These are phyloP conservation scores for Leishmania amazonensis DNA, from an alignment of 208 protist genomes.

Conservation along the genomic window DNA sequence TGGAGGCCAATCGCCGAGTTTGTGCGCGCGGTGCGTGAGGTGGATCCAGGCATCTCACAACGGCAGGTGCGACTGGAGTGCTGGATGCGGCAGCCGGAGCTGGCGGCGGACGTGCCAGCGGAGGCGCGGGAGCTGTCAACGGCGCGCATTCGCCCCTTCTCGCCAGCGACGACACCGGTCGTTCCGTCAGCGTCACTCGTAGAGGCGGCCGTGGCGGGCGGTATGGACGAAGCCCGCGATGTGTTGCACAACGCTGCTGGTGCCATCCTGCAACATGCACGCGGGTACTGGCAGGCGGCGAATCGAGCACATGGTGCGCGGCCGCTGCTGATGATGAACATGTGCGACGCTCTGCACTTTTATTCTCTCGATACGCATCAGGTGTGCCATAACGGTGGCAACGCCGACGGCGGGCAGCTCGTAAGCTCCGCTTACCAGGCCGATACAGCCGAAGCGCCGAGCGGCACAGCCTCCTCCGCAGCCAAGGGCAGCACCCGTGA, in stretches of 20 bases:
- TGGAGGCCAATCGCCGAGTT: conserved; percentile 24
- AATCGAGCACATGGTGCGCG: background rate
- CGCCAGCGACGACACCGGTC: background rate
- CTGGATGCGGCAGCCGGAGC: conserved; percentile 1
- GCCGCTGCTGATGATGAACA: conserved; percentile 7
- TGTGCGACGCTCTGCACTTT: background rate
- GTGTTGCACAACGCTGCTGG: conserved; percentile 10
- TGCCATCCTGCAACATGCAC: conserved; percentile 1
- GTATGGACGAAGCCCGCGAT: background rate
- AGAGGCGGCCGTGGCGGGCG: background rate
- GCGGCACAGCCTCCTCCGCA: background rate
- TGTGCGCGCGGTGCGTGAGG: conserved; percentile 3
- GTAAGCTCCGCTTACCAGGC: background rate
- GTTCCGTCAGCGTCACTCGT: background rate
- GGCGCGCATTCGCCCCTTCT: background rate
- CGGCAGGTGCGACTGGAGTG: conserved; percentile 16
- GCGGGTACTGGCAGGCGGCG: background rate
- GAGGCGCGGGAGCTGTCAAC: background rate
- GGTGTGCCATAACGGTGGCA: background rate
- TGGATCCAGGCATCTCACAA: conserved; percentile 18
- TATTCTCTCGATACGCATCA: background rate
- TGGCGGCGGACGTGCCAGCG: background rate
- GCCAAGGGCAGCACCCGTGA: background rate
- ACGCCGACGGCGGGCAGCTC: background rate
- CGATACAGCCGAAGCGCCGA: background rate